A percentile compares a stretch with the other conserved stretches of the same genome.
Evolutionary conservation across 2,329 filamentous ascomycete genomes (phyloP).

Genomic region (Penicillium janthinellum): DNA sequence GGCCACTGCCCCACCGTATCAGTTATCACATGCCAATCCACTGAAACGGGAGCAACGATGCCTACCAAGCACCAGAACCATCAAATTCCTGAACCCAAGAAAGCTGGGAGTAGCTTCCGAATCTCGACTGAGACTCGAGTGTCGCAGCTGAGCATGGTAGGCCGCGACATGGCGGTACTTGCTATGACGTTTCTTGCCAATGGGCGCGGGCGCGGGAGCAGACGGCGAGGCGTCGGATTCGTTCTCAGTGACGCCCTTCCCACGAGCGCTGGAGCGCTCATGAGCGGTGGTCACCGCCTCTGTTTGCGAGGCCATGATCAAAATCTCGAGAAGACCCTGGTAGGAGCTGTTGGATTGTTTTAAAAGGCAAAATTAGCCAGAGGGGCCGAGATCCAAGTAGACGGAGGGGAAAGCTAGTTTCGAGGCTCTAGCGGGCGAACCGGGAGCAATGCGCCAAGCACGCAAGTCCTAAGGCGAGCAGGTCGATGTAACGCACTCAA

Average conservation of each 20-base stretch:
- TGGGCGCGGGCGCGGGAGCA: constrained; percentile 19
- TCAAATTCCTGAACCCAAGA: constrained; percentile 90
- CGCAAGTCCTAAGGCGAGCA: not conserved
- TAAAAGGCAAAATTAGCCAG: not conserved
- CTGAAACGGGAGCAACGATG: constrained; percentile 3
- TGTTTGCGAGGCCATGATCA: constrained; percentile 22
- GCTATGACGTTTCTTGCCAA: constrained; percentile 42
- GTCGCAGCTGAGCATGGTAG: constrained; percentile 70
- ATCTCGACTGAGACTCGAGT: constrained; percentile 86
- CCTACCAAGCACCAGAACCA: constrained; percentile 87
- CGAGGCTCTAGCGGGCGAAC: constrained; percentile 9
- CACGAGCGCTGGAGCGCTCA: constrained; percentile 10
- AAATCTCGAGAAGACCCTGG: constrained; percentile 1
- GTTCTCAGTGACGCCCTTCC: constrained; percentile 13
- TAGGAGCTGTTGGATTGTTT: not conserved
- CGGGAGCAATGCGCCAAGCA: constrained; percentile 8
- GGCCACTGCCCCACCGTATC: constrained; percentile 62
- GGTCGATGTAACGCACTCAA: not conserved
- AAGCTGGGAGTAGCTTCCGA: constrained; percentile 76
- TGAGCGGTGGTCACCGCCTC: constrained; percentile 16
- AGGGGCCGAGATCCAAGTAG: not conserved
- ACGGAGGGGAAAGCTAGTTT: constrained; percentile 3
- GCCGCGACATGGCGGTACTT: constrained; percentile 94
- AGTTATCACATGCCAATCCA: constrained; percentile 11
- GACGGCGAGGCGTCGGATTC: constrained; percentile 2